Evolutionary conservation across 352 stramenopile genomes (phyloP).

Genomic region (Lagenidium giganteum): DNA sequence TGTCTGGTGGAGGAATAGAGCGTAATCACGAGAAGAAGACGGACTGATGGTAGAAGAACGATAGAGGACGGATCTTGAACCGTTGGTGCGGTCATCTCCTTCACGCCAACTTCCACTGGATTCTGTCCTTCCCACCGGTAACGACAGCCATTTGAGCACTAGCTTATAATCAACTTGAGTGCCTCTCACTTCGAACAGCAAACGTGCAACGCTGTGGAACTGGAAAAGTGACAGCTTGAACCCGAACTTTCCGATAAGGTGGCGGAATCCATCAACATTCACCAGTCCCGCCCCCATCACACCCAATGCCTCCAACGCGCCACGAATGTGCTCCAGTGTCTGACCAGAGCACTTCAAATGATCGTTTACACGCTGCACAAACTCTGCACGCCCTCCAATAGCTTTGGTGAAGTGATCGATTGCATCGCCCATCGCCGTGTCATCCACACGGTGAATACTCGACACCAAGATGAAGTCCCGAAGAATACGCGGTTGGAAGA

Average conservation of each 20-base stretch:
- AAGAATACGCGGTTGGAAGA: constrained; percentile 19
- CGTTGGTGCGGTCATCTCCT: too few relatives aligned
- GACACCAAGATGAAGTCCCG: constrained; percentile 21
- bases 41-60: too few relatives aligned
- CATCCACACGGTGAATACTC: constrained; percentile 16
- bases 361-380: constrained; percentile 12
- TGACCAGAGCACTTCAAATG: constrained; percentile 9
- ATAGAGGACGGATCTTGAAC: too few relatives aligned
- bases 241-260: constrained; percentile 12
- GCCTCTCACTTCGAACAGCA: constrained; percentile 18
- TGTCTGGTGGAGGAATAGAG: too few relatives aligned
- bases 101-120: too few relatives aligned
- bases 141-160: constrained; percentile 10
- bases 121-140: too few relatives aligned
- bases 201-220: constrained; percentile 21
- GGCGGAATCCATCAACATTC: constrained; percentile 14
- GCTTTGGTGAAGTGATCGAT: constrained; percentile 22
- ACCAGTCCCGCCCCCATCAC: constrained; percentile 1
- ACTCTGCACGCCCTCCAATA: constrained; percentile 10
- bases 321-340: constrained; percentile 7
- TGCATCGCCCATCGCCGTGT: constrained; percentile 16
- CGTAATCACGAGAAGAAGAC: too few relatives aligned
- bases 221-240: constrained; percentile 22
- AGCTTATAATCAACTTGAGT: constrained; percentile 16
- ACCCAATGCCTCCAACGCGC: constrained; percentile 8